Conservation (phyloP, 2,329 filamentous ascomycete genomes). For the Penicillium glabrum region DNA sequence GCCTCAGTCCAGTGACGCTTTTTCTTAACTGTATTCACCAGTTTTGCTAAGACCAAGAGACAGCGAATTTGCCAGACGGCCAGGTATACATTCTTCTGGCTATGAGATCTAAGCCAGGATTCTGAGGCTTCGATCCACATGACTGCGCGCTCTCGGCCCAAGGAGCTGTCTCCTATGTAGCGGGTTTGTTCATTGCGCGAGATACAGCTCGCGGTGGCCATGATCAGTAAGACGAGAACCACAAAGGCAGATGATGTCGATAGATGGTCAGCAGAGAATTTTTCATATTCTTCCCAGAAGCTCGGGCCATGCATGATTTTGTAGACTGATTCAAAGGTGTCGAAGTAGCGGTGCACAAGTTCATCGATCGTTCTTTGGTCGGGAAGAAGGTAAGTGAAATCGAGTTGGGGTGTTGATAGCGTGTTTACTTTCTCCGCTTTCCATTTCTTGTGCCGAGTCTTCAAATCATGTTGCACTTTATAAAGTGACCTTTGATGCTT, state of each 20-base stretch:
- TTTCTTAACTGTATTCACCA: constrained; percentile 49
- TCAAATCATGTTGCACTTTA: constrained; percentile 20
- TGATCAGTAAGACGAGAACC: constrained; percentile 21
- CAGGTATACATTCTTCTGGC: constrained; percentile 52
- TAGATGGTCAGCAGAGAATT: constrained; percentile 1
- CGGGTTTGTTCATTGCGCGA: constrained; percentile 6
- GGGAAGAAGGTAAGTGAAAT: constrained; percentile 21
- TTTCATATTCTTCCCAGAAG: constrained; percentile 23
- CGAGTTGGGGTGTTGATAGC: constrained; percentile 7
- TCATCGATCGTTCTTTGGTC: constrained; percentile 16
- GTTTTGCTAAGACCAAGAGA: constrained; percentile 48
- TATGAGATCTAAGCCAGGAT: constrained; percentile 34
- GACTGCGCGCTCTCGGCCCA: constrained; percentile 16
- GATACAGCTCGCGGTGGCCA: constrained; percentile 17
- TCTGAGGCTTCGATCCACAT: constrained; percentile 21
- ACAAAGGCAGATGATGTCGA: constrained; percentile 17
- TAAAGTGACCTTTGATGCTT: constrained; percentile 17
- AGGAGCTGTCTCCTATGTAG: constrained; percentile 20
- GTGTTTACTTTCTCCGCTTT: constrained; percentile 11
- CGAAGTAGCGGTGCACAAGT: constrained; percentile 22
- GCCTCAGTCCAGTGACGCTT: constrained; percentile 53
- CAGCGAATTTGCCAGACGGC: constrained; percentile 52
- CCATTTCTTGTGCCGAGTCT: constrained; percentile 19
- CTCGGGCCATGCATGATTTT: constrained; percentile 24
- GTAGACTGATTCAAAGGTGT: constrained; percentile 23